Evolutionary conservation across 139 green algal genomes (phyloP), one percentile per base, ranked within the genome.

Genomic region (Micromonas commoda): DNA sequence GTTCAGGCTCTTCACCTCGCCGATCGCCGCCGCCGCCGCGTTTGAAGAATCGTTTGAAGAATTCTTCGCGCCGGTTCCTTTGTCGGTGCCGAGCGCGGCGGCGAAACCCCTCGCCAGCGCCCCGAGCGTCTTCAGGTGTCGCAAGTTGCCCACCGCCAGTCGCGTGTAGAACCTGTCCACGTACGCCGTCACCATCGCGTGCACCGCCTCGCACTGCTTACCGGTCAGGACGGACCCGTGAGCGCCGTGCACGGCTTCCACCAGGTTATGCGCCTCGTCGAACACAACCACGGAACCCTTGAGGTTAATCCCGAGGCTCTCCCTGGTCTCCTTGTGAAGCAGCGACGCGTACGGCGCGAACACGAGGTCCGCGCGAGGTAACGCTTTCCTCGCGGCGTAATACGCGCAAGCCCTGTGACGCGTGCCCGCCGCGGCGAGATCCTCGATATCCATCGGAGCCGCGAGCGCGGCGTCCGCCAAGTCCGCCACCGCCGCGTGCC

Each of bases 251-350:
- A 97, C 84, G 20, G 89, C 85, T 33, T 90, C 83, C 57, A 89
- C 88, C 67, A 98, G 86, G 86, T 99, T 99, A 89, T 99, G 95
- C 1, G 92, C 95, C 86, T 99, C 95, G 76, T 99, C 95, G 20
- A 99, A 80, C 20, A 99, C 83, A 13, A 99, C 82, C 24, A 98
- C 87, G 21, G 64, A 85, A 54, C 81, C 87, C 24, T 70, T 70
- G 24, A 95, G 76, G 1, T 68, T 38, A 20, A 96, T 74, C 4
- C 91, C 90, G 29, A 96, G 81, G 5, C 89, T 75, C 60, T 90
- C 86, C 2, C 89, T 65, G 3, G 85, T 90, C 19, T 86, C 84
- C 66, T 57, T 38, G 51, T 86, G 72, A 28, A 87, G 39, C 19
- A 87, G 77, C 29, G 71, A 79, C 45, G 80, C 65, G 60, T 99